A percentile compares a stretch with the other conserved stretches of the same genome.
Conservation (phyloP, 148 eudicot species). For the Camellia japonica region DNA sequence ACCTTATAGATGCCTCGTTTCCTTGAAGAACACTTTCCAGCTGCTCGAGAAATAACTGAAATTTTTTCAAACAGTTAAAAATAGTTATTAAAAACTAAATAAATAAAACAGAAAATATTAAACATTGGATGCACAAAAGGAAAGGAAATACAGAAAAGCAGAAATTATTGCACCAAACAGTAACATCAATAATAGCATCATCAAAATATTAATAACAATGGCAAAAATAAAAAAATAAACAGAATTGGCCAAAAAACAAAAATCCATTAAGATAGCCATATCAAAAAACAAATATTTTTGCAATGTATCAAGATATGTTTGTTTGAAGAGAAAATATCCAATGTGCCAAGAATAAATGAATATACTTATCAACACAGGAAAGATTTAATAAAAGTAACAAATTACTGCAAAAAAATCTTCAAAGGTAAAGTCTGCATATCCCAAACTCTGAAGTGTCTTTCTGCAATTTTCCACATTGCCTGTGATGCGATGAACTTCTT, state of each 20-base stretch:
- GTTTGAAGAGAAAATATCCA: background rate
- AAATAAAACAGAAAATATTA: constrained; percentile 10
- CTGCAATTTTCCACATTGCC: constrained; percentile 71
- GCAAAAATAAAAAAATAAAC: background rate
- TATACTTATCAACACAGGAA: background rate
- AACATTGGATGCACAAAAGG: constrained; percentile 5
- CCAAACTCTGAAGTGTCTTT: constrained; percentile 77
- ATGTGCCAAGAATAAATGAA: background rate
- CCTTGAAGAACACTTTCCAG: constrained; percentile 80
- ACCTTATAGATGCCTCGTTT: constrained; percentile 67
- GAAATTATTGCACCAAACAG: background rate
- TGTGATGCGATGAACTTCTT: constrained; percentile 69
- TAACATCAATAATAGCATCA: background rate
- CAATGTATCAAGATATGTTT: background rate
- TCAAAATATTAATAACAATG: background rate
- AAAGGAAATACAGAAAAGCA: constrained; percentile 3
- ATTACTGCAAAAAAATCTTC: constrained; percentile 89
- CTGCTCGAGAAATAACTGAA: constrained; percentile 91
- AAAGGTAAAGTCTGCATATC: constrained; percentile 90
- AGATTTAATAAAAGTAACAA: background rate
- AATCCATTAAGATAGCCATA: too few species aligned
- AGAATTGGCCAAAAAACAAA: background rate
- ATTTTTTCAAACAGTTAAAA: constrained; percentile 9
- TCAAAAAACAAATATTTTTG: background rate
- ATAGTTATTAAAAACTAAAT: constrained; percentile 10